Evolutionary conservation across 2,329 filamentous ascomycete genomes (phyloP).

Genomic region (Boeremia exigua): DNA sequence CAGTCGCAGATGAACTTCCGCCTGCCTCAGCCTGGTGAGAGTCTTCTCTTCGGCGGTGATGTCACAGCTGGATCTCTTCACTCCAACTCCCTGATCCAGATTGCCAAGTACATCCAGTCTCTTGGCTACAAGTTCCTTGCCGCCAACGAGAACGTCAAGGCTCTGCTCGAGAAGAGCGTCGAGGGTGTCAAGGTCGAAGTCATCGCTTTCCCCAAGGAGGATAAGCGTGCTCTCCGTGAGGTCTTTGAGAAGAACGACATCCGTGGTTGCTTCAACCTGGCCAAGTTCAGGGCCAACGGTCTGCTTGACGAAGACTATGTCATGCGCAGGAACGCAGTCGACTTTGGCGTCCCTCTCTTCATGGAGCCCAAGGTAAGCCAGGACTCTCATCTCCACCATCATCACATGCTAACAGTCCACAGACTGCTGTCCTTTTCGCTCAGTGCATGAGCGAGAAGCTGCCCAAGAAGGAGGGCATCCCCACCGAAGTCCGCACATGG

Average conservation of each 20-base stretch:
- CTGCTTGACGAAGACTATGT: slow-evolving; percentile 94
- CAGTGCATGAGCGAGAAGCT: slow-evolving; percentile 98
- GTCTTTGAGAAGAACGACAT: slow-evolving; percentile 98
- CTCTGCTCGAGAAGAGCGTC: slow-evolving; percentile 74
- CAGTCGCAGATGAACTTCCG: slow-evolving; percentile 99
- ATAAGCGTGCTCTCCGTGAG: slow-evolving; percentile 92
- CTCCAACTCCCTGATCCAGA: slow-evolving; percentile 73
- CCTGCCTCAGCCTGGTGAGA: slow-evolving; percentile 90
- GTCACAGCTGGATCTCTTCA: slow-evolving; percentile 51
- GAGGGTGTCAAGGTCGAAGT: slow-evolving; percentile 80
- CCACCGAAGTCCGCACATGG: slow-evolving; percentile 90
- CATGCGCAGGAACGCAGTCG: slow-evolving; percentile 96
- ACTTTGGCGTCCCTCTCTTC: slow-evolving; percentile 96
- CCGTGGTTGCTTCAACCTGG: slow-evolving; percentile 93
- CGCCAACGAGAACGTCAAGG: slow-evolving; percentile 80
- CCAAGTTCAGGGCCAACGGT: slow-evolving; percentile 81
- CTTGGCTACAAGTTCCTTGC: slow-evolving; percentile 95
- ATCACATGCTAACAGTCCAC: slow-evolving; percentile 24
- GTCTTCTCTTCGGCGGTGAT: slow-evolving; percentile 92
- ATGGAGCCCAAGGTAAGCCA: slow-evolving; percentile 92
- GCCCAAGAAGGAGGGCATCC: slow-evolving; percentile 85
- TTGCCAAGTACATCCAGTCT: slow-evolving; percentile 86
- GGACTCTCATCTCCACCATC: background rate
- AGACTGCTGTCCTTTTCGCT: slow-evolving; percentile 96
- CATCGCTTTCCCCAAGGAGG: slow-evolving; percentile 94